These are phyloP conservation scores for Lactarius tabidus DNA, from an alignment of 768 basidiomycete genomes.

Conservation along the genomic window DNA sequence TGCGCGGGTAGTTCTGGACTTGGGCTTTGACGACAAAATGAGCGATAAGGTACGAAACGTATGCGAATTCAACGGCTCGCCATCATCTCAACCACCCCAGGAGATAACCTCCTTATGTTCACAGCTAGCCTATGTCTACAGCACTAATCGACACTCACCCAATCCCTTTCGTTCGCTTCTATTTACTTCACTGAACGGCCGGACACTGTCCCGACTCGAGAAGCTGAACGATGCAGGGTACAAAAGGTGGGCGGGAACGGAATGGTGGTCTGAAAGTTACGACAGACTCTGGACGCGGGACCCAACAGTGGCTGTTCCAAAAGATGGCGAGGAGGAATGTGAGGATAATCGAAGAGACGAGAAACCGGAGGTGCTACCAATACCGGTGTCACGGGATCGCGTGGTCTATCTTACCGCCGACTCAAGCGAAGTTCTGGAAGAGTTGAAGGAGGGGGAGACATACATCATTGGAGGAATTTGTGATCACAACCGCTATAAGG, in stretches of 20 bases:
- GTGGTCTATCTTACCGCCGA: constrained; percentile 95
- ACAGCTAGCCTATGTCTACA: constrained; percentile 90
- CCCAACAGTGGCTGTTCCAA: constrained; percentile 4
- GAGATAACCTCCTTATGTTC: constrained; percentile 87
- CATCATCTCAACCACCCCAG: constrained; percentile 39
- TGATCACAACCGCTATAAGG: constrained; percentile 97
- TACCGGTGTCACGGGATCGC: constrained; percentile 34
- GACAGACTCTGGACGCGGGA: constrained; percentile 56
- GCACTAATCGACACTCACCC: constrained; percentile 70
- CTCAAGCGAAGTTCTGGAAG: constrained; percentile 78
- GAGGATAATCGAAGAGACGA: constrained; percentile 3
- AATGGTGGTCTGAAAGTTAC: constrained; percentile 81
- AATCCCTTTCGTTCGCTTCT: constrained; percentile 68
- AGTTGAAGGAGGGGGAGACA: constrained; percentile 76
- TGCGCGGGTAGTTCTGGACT: constrained; percentile 75
- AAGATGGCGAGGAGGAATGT: constrained; percentile 1
- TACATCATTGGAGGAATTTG: constrained; percentile 96
- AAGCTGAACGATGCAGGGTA: constrained; percentile 61
- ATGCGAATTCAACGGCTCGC: neutral
- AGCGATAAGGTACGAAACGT: constrained; percentile 71
- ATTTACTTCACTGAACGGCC: constrained; percentile 77
- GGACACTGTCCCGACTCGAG: constrained; percentile 62
- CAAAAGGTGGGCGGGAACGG: constrained; percentile 73
- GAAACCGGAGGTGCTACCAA: constrained; percentile 4
- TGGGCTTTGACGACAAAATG: constrained; percentile 93